Percentiles rank a stretch among this genome's conserved stretches.
These are phyloP conservation scores for Telfairia occidentalis DNA, from an alignment of 331 rosid genomes.

Conservation along the genomic window DNA sequence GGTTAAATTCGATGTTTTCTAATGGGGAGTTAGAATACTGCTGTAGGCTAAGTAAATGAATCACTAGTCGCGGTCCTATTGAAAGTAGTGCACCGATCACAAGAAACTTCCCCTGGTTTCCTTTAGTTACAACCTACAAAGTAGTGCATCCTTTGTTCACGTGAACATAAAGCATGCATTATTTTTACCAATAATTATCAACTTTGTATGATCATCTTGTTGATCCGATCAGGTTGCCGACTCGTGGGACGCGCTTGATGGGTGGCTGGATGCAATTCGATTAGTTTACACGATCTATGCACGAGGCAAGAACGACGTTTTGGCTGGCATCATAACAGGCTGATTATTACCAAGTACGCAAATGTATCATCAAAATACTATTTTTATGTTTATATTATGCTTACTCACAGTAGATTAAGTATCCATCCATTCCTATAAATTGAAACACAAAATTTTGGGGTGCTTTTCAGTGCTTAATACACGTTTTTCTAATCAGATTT, in stretches of 20 bases:
- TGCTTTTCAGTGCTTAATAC: not conserved
- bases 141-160: not conserved
- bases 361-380: conserved; percentile 9
- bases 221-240: conserved; percentile 66
- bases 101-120: not conserved
- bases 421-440: not conserved
- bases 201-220: not conserved
- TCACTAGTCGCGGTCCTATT: too few relatives aligned
- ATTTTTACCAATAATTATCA: not conserved
- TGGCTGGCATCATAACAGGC: conserved; percentile 74
- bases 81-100: not conserved
- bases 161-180: not conserved
- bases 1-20: too few relatives aligned
- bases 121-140: not conserved
- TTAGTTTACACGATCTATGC: conserved; percentile 86
- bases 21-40: too few relatives aligned
- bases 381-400: conserved; percentile 15
- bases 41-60: too few relatives aligned
- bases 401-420: not conserved
- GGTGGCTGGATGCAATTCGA: conserved; percentile 96
- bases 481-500: not conserved
- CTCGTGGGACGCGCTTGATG: conserved; percentile 92
- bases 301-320: conserved; percentile 79
- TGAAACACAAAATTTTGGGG: not conserved
- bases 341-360: conserved; percentile 23